phyloP scores from a whole-genome alignment of 2,329 filamentous ascomycete species.

The Claviceps quebecensis region DNA sequence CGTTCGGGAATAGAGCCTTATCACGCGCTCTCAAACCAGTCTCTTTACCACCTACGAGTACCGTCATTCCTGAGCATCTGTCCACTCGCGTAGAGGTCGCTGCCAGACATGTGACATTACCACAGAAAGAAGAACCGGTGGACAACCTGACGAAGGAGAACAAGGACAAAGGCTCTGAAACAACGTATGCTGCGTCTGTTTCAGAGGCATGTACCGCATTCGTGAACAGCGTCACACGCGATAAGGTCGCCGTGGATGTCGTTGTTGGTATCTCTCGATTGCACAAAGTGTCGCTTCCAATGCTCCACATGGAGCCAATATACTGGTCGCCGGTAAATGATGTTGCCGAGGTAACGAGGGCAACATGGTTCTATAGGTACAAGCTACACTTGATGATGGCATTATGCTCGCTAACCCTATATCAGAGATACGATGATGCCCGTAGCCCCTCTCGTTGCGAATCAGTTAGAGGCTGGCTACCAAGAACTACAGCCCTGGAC shows the following conservation, averaged over 20 bases:
- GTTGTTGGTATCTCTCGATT: conserved; percentile 82
- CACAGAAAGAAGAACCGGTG: background rate
- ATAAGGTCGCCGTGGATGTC: conserved; percentile 36
- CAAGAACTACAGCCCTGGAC: conserved; percentile 76
- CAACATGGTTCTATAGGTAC: conserved; percentile 88
- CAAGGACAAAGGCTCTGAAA: background rate
- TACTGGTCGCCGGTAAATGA: conserved; percentile 96
- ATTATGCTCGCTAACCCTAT: conserved; percentile 8
- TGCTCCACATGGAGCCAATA: conserved; percentile 82
- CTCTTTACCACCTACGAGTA: background rate
- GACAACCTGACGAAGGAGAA: background rate
- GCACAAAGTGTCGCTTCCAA: conserved; percentile 74
- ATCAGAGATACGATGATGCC: conserved; percentile 73
- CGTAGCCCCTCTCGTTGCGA: conserved; percentile 71
- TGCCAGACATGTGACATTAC: background rate
- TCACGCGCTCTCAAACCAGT: background rate
- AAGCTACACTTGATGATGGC: conserved; percentile 2
- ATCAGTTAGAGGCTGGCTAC: conserved; percentile 86
- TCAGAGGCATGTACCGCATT: background rate
- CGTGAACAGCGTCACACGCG: conserved; percentile 14
- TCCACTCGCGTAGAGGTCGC: background rate
- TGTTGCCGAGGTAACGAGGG: conserved; percentile 64
- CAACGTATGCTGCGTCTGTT: background rate
- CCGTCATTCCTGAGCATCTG: background rate
- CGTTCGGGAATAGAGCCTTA: too few relatives aligned